Conservation (phyloP, 805 yeast species). For the Barnettozyma sp. region DNA sequence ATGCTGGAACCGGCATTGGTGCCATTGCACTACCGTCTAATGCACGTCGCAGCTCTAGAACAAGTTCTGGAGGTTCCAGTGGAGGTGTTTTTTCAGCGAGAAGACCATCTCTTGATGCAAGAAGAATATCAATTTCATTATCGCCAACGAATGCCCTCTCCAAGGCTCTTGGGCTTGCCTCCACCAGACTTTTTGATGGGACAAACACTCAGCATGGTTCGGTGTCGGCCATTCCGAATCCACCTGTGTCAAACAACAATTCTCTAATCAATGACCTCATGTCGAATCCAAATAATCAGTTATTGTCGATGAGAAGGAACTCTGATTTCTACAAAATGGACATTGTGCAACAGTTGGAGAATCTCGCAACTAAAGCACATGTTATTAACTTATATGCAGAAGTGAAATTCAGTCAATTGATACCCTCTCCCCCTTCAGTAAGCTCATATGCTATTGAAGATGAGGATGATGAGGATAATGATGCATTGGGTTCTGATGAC, state of each 20-base stretch:
- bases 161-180: conserved; percentile 81
- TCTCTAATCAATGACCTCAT: conserved; percentile 11
- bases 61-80: conserved; percentile 40
- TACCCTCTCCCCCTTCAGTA: conserved; percentile 52
- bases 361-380: conserved; percentile 82
- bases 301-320: conserved; percentile 5
- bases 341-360: conserved; percentile 49
- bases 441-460: conserved; percentile 32
- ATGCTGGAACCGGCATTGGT: conserved; percentile 46
- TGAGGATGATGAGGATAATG: conserved; percentile 31
- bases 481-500: conserved; percentile 17
- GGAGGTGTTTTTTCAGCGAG: conserved; percentile 31
- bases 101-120: conserved; percentile 46
- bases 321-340: conserved; percentile 18
- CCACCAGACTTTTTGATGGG: conserved; percentile 75
- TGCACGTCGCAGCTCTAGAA: conserved; percentile 35
- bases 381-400: conserved; percentile 87
- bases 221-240: conserved; percentile 6
- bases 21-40: conserved; percentile 34
- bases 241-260: conserved; percentile 7
- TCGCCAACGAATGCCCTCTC: conserved; percentile 84
- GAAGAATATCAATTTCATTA: conserved; percentile 58
- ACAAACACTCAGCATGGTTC: conserved; percentile 13
- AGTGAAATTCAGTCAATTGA: conserved; percentile 78
- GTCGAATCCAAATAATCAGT: conserved; percentile 12